These are phyloP conservation scores for Podaxis sp. DNA, from an alignment of 768 basidiomycete genomes.

Conservation along the genomic window DNA sequence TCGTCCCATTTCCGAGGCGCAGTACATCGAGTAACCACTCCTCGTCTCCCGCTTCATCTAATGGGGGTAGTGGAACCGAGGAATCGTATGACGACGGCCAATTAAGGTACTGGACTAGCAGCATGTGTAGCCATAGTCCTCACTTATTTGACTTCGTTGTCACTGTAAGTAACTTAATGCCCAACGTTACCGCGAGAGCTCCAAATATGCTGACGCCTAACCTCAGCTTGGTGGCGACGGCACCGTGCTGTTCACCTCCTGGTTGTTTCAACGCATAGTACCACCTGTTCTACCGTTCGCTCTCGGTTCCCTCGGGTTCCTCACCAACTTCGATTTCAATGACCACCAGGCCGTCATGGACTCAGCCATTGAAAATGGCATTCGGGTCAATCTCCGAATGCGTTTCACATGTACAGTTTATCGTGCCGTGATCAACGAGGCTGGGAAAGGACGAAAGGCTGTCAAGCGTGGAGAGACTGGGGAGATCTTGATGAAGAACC, in stretches of 20 bases:
- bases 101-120: constrained; percentile 94
- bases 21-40: constrained; percentile 70
- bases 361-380: constrained; percentile 85
- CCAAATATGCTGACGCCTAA: constrained; percentile 17
- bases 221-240: constrained; percentile 94
- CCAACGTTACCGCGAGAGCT: neutral
- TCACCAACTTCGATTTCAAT: constrained; percentile 93
- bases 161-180: constrained; percentile 60
- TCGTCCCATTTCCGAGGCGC: constrained; percentile 74
- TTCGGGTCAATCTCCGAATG: constrained; percentile 98
- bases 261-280: constrained; percentile 98
- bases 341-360: constrained; percentile 86
- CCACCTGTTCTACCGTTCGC: constrained; percentile 99
- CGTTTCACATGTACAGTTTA: constrained; percentile 99
- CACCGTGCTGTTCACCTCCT: constrained; percentile 97
- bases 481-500: constrained; percentile 94
- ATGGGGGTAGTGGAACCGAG: constrained; percentile 28
- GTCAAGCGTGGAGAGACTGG: constrained; percentile 93
- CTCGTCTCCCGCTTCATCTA: constrained; percentile 54
- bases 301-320: constrained; percentile 94
- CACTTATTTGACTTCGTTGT: constrained; percentile 98
- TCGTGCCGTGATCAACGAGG: constrained; percentile 79
- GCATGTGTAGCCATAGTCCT: constrained; percentile 89
- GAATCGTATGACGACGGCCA: constrained; percentile 75
- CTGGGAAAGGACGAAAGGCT: constrained; percentile 69